Evolutionary conservation across 495 filamentous ascomycete genomes (phyloP), one percentile per base, ranked within the genome.

Genomic region (Penicillium longicatenatum): DNA sequence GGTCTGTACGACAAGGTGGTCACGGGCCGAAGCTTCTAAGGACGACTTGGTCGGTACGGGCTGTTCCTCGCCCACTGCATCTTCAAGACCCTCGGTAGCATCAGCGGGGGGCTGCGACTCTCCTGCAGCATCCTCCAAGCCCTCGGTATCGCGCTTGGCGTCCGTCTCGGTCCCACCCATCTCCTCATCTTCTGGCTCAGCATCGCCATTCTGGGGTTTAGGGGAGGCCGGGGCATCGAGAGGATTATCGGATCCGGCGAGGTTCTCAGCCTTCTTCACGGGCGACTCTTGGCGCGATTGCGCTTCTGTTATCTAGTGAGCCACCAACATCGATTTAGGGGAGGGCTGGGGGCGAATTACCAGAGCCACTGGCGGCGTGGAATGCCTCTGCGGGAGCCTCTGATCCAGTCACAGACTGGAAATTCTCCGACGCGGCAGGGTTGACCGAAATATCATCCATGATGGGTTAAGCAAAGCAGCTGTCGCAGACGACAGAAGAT

Each of bases 1-100:
- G 53, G 91, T 94, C 73, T 98, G 94, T 19, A 89, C 86, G 52
- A 95, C 88, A 24, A 98, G 86, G 67, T 97, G 94, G 61, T 91
- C 86, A 41, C 93, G 89, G 44, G 94, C 94, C 6, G 90, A 86
- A 39, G 87, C 82, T 75, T 96, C 93, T 54, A 93, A 75, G 6
- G 84, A 85, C n/a, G 90, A 83, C 75, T 95, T 97, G 12, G 80
- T 82, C 64, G 86, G 87, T 64, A 59, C 74, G 43, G 79, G 66
- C 52, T 82, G 76, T 4, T 79, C 79, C 35, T 82, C 78, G 9
- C 67, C 67, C 4, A 70, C 67, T 26, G 72, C 70, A 57, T 71
- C 78, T 30, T 78, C 78, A 58, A 62, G 76, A 69, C 61, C 71
- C 10, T 70, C 67, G 0, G 59, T 55, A n/a, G 58, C 62, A 20